Evolutionary conservation across 805 yeast species (phyloP).

Genomic region (Metschnikowia matae): DNA sequence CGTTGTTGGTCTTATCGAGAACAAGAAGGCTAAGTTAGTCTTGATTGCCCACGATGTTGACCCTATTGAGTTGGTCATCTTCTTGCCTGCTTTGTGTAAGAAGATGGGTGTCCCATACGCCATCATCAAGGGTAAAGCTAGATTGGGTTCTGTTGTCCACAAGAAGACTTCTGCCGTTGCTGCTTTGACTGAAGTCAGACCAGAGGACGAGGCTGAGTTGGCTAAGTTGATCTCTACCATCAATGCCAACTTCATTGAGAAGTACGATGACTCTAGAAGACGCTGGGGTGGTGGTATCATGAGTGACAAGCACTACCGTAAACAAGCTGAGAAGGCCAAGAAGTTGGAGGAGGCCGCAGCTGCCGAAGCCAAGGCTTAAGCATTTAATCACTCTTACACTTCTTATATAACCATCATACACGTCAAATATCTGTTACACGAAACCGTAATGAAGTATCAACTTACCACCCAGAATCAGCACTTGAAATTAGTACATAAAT

Average conservation of each 20-base stretch:
- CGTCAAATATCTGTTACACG: neutral
- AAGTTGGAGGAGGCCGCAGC: constrained; percentile 38
- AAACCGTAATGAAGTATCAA: too few relatives aligned
- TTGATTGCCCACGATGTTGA: constrained; percentile 98
- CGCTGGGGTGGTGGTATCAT: constrained; percentile 99
- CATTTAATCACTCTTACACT: neutral
- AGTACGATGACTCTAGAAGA: constrained; percentile 93
- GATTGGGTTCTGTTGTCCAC: constrained; percentile 96
- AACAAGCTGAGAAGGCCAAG: constrained; percentile 72
- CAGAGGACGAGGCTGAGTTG: constrained; percentile 96
- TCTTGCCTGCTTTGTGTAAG: constrained; percentile 98
- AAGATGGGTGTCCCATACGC: constrained; percentile 99
- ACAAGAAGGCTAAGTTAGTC: constrained; percentile 97
- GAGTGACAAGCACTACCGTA: constrained; percentile 91
- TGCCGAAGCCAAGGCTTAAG: constrained; percentile 6
- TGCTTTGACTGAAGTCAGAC: constrained; percentile 98
- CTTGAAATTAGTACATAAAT: neutral
- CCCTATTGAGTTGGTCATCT: constrained; percentile 96
- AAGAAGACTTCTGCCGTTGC: constrained; percentile 96
- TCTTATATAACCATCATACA: neutral
- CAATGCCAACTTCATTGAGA: constrained; percentile 88
- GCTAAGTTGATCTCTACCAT: constrained; percentile 90
- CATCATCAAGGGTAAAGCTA: constrained; percentile 96
- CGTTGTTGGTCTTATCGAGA: constrained; percentile 94
- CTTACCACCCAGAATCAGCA: too few relatives aligned